phyloP scores from a whole-genome alignment of 176 grass and related monocot species.

The Oryza coarctata region DNA sequence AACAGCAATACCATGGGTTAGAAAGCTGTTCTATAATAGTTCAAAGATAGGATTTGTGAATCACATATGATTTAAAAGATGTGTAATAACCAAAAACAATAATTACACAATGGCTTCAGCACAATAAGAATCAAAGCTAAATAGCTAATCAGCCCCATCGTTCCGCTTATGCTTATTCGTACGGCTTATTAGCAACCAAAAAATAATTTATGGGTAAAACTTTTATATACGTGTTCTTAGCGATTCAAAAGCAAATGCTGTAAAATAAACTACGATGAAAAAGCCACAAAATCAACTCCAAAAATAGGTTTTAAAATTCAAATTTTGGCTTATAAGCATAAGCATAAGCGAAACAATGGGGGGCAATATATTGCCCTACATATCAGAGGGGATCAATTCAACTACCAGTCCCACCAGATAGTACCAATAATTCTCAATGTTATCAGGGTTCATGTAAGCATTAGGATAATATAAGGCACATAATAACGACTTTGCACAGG shows the following conservation, averaged over 20 bases:
- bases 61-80: not conserved
- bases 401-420: not conserved
- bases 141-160: no score
- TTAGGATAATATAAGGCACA: not conserved
- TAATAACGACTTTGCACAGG: not conserved
- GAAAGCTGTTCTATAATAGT: not conserved
- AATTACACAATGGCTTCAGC: not conserved
- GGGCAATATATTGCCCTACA: not conserved
- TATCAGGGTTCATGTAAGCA: not conserved
- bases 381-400: not conserved
- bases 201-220: no score
- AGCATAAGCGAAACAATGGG: no score
- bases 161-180: no score
- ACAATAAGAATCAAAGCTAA: not conserved
- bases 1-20: not conserved
- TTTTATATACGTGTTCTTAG: no score
- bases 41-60: constrained; percentile 16
- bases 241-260: no score
- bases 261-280: no score
- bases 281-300: no score
- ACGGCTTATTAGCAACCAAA: no score
- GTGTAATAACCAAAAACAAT: not conserved
- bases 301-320: no score
- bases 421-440: constrained; percentile 9
- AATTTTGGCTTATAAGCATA: no score